These are phyloP conservation scores for Suillus subluteus DNA, from an alignment of 768 basidiomycete species.

Conservation along the genomic window DNA sequence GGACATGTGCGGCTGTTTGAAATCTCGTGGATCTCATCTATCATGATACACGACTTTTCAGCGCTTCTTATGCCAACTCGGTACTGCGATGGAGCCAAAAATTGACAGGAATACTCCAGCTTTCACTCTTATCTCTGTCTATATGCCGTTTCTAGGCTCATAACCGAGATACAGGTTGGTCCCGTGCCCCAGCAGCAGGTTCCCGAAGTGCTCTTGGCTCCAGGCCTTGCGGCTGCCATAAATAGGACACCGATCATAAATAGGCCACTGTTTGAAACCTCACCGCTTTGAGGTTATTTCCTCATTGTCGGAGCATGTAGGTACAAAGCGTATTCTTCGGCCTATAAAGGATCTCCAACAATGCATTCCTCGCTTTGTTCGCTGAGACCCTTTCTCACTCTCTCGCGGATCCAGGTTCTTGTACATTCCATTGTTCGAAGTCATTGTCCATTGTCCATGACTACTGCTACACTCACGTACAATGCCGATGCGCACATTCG, in stretches of 20 bases:
- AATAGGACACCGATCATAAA: conserved; percentile 6
- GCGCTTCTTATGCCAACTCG: too few relatives aligned
- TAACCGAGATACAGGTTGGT: not conserved
- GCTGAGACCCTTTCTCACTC: not conserved
- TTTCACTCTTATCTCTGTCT: conserved; percentile 1
- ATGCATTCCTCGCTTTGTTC: not conserved
- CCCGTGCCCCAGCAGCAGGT: not conserved
- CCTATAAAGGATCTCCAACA: conserved; percentile 10
- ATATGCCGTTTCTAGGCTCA: not conserved
- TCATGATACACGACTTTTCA: too few relatives aligned
- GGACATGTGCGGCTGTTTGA: not conserved
- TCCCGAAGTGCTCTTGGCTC: conserved; percentile 3
- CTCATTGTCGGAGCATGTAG: conserved; percentile 16
- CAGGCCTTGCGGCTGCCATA: conserved; percentile 3
- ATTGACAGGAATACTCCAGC: too few relatives aligned
- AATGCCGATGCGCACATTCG: not conserved
- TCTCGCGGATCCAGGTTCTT: not conserved
- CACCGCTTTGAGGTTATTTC: conserved; percentile 7
- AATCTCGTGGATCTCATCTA: not conserved
- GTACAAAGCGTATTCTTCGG: conserved; percentile 8
- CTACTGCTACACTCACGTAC: not conserved
- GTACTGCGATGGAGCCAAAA: too few relatives aligned
- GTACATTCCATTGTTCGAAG: not conserved
- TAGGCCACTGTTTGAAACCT: conserved; percentile 7
- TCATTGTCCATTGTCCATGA: conserved; percentile 4